These are phyloP conservation scores for Trichosporon coremiiforme DNA, from an alignment of 1,284 basidiomycete species.

Conservation along the genomic window DNA sequence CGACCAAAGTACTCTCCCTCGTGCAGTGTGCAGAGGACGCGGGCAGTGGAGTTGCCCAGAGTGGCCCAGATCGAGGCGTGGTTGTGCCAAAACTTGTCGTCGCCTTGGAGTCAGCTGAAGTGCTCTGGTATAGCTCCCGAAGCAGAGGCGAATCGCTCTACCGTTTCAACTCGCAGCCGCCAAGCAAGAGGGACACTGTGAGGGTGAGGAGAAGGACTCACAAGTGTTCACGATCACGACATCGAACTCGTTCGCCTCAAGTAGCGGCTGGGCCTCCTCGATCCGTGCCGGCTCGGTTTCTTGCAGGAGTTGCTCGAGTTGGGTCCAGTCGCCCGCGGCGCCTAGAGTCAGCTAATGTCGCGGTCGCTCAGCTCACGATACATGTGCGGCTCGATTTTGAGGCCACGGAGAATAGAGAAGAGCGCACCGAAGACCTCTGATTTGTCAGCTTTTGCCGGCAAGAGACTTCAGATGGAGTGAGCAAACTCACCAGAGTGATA, in stretches of 20 bases:
- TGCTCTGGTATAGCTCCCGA: no score
- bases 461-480: not conserved
- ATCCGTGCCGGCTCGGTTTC: not conserved
- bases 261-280: not conserved
- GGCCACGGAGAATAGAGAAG: not conserved
- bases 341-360: not conserved
- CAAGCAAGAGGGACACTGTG: no score
- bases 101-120: slow-evolving; percentile 3
- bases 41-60: not conserved
- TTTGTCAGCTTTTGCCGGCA: not conserved
- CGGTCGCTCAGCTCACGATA: not conserved
- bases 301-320: not conserved
- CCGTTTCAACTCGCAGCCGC: no score
- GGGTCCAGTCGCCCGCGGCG: not conserved
- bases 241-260: not conserved
- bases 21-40: not conserved
- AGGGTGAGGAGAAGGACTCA: not conserved
- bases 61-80: not conserved
- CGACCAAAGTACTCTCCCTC: not conserved
- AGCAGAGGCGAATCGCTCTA: no score
- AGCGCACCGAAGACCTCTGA: slow-evolving; percentile 14
- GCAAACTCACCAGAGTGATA: slow-evolving; percentile 2
- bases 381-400: not conserved
- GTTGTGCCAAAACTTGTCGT: slow-evolving; percentile 1
- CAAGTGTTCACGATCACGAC: slow-evolving; percentile 4